A percentile compares a stretch with the other conserved stretches of the same genome.
Conservation (phyloP, 352 stramenopile genomes). For the Plasmopara viticola region DNA sequence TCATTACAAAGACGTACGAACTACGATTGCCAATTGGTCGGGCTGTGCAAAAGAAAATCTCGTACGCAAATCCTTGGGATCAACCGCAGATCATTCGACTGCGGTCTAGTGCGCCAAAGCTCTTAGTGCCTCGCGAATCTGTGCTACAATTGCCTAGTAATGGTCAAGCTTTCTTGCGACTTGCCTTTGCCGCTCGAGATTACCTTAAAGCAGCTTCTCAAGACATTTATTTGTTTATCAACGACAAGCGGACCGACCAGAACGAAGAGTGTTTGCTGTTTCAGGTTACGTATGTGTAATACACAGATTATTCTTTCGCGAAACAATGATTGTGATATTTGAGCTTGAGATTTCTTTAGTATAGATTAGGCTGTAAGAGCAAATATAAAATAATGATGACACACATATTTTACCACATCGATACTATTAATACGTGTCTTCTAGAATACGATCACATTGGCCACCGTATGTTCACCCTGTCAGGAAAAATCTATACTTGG, state of each 20-base stretch:
- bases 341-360: too few species aligned
- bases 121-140: slow-evolving; percentile 70
- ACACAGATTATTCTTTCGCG: background rate
- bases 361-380: too few species aligned
- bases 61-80: slow-evolving; percentile 91
- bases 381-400: too few species aligned
- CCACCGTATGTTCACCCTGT: too few species aligned
- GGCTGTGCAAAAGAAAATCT: slow-evolving; percentile 88
- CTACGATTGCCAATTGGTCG: slow-evolving; percentile 56
- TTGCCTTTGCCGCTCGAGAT: slow-evolving; percentile 33
- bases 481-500: too few species aligned
- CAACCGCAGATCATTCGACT: slow-evolving; percentile 76
- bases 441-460: too few species aligned
- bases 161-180: slow-evolving; percentile 47
- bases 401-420: too few species aligned
- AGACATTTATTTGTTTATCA: slow-evolving; percentile 89
- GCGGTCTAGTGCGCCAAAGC: slow-evolving; percentile 60
- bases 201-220: slow-evolving; percentile 12
- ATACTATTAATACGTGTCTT: too few species aligned
- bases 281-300: slow-evolving; percentile 55
- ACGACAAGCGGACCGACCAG: slow-evolving; percentile 84
- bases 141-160: slow-evolving; percentile 46
- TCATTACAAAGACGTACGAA: slow-evolving; percentile 91
- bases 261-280: slow-evolving; percentile 93
- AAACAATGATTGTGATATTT: too few species aligned